Conservation (phyloP, 1,284 basidiomycete genomes). For the Cutaneotrichosporon cutaneum region DNA sequence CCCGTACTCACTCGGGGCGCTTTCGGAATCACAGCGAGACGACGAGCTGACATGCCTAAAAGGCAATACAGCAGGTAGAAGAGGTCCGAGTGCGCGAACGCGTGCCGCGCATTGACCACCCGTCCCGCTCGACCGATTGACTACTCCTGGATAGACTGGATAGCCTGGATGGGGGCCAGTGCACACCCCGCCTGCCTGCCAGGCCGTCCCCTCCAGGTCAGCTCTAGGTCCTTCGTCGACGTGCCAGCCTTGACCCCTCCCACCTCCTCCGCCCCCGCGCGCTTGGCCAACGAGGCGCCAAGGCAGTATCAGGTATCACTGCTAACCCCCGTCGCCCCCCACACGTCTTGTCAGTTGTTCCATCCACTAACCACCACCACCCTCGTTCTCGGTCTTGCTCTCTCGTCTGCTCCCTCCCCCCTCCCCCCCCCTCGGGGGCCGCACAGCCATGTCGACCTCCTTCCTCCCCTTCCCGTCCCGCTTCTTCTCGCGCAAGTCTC, state of each 20-base stretch:
- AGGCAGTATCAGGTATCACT: background rate
- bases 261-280: no score
- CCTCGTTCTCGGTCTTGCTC: background rate
- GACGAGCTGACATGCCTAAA: background rate
- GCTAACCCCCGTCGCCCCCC: no score
- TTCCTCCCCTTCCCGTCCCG: constrained; percentile 7
- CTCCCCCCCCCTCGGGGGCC: background rate
- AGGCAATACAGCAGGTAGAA: no score
- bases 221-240: no score
- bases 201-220: background rate
- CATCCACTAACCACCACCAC: background rate
- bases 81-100: background rate
- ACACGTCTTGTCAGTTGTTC: background rate
- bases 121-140: background rate
- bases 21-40: no score
- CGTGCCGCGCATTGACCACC: background rate
- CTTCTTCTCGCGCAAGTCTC: constrained; percentile 6
- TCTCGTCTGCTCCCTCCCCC: background rate
- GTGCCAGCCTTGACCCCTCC: no score
- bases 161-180: background rate
- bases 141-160: no score
- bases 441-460: constrained; percentile 8
- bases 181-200: background rate
- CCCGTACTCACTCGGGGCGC: background rate
- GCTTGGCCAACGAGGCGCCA: no score